Conservation (phyloP, 768 basidiomycete genomes). For the Mycena pura region DNA sequence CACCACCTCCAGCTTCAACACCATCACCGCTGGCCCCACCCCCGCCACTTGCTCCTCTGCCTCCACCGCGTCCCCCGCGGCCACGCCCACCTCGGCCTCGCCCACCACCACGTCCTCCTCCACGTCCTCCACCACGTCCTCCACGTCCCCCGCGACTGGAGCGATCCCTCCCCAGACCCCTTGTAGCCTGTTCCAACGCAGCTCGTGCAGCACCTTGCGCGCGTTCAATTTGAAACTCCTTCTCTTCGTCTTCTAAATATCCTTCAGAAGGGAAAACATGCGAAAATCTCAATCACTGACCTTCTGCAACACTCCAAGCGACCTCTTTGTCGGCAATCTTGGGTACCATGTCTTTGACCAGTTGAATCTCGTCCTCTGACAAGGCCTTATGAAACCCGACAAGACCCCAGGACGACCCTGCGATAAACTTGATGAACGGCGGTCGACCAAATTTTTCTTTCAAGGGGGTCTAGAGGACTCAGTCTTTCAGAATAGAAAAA, state of each 20-base stretch:
- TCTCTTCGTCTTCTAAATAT: slow-evolving; percentile 71
- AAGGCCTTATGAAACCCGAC: slow-evolving; percentile 71
- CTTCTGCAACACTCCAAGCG: slow-evolving; percentile 67
- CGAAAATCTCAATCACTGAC: slow-evolving; percentile 46
- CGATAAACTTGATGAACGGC: slow-evolving; percentile 58
- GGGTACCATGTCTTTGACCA: slow-evolving; percentile 69
- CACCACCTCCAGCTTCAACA: slow-evolving; percentile 30
- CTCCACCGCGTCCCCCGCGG: slow-evolving; percentile 43
- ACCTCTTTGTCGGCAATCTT: slow-evolving; percentile 70
- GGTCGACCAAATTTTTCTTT: slow-evolving; percentile 56
- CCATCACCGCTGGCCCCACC: slow-evolving; percentile 28
- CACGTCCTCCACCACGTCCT: slow-evolving; percentile 53
- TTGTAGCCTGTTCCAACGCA: slow-evolving; percentile 45
- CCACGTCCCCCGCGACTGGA: slow-evolving; percentile 39
- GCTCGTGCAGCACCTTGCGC: slow-evolving; percentile 70
- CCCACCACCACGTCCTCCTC: slow-evolving; percentile 54
- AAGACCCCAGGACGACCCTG: slow-evolving; percentile 55
- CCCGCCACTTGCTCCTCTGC: slow-evolving; percentile 42
- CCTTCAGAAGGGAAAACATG: neutral
- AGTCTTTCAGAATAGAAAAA: neutral
- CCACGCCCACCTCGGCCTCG: slow-evolving; percentile 48
- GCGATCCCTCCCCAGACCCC: slow-evolving; percentile 32
- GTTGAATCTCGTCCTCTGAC: slow-evolving; percentile 74
- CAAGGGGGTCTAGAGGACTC: slow-evolving; percentile 52
- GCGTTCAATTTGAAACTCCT: slow-evolving; percentile 75